Evolutionary conservation across 106 monocot genomes (phyloP).

Genomic region (Narthecium ossifragum): DNA sequence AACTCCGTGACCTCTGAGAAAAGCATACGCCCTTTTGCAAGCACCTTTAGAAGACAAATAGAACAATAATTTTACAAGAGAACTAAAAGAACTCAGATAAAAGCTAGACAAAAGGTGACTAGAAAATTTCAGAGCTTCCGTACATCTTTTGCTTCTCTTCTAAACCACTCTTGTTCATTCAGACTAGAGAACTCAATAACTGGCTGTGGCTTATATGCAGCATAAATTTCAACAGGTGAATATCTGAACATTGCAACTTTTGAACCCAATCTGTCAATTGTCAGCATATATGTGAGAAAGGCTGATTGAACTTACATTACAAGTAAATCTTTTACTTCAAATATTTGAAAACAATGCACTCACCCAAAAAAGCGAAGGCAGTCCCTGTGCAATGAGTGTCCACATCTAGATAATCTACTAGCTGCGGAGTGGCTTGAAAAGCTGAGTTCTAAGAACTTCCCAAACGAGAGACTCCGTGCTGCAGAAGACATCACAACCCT

Average conservation of each 20-base stretch:
- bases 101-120: conserved; percentile 1
- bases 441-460: conserved; percentile 92
- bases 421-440: conserved; percentile 69
- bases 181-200: conserved; percentile 52
- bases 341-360: background rate
- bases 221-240: conserved; percentile 67
- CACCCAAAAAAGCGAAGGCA: conserved; percentile 97
- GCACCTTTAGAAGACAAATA: conserved; percentile 36
- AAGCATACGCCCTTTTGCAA: conserved; percentile 26
- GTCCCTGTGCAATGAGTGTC: conserved; percentile 78
- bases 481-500: conserved; percentile 75
- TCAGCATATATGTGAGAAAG: background rate
- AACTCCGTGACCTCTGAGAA: conserved; percentile 48
- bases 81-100: background rate
- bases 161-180: conserved; percentile 58
- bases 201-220: conserved; percentile 66
- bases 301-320: background rate
- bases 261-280: conserved; percentile 55
- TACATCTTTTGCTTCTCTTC: conserved; percentile 63
- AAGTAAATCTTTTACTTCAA: background rate
- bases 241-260: conserved; percentile 89
- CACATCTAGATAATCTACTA: conserved; percentile 69
- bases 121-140: conserved; percentile 3
- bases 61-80: conserved; percentile 3
- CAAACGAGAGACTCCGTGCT: conserved; percentile 82